Evolutionary conservation across 2,329 filamentous ascomycete species (phyloP).

Genomic region (Fusarium sp.): DNA sequence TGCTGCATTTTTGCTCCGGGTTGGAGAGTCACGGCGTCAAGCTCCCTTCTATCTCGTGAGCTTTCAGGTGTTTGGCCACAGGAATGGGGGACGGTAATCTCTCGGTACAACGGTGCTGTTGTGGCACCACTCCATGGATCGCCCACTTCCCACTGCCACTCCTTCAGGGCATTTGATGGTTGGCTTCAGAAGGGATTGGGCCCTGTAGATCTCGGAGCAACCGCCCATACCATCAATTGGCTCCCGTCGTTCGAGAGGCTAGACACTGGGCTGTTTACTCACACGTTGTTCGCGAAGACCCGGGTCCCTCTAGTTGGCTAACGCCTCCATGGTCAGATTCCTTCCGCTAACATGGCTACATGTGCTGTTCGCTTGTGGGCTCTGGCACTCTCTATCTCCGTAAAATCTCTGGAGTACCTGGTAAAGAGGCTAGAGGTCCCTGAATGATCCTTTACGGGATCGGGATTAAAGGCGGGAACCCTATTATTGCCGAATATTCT

Average conservation of each 20-base stretch:
- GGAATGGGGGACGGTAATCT: constrained; percentile 26
- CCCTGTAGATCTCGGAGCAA: constrained; percentile 38
- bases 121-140: constrained; percentile 33
- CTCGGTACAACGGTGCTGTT: constrained; percentile 20
- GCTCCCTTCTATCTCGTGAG: constrained; percentile 15
- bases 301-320: constrained; percentile 41
- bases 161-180: constrained; percentile 8
- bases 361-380: constrained; percentile 45
- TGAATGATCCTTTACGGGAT: constrained; percentile 20
- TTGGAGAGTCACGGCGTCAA: too few species aligned
- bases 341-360: constrained; percentile 37
- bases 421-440: constrained; percentile 17
- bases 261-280: constrained; percentile 37
- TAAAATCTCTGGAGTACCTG: constrained; percentile 41
- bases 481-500: constrained; percentile 27
- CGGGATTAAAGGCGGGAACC: constrained; percentile 16
- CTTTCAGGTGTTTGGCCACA: constrained; percentile 4
- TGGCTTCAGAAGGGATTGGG: constrained; percentile 1
- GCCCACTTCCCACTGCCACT: constrained; percentile 10
- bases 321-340: constrained; percentile 50
- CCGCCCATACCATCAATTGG: constrained; percentile 21
- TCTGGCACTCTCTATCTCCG: constrained; percentile 39
- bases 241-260: constrained; percentile 34
- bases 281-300: constrained; percentile 47
- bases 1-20: not conserved